phyloP scores from a whole-genome alignment of 164 flowering plant genomes.

The Houttuynia cordata region DNA sequence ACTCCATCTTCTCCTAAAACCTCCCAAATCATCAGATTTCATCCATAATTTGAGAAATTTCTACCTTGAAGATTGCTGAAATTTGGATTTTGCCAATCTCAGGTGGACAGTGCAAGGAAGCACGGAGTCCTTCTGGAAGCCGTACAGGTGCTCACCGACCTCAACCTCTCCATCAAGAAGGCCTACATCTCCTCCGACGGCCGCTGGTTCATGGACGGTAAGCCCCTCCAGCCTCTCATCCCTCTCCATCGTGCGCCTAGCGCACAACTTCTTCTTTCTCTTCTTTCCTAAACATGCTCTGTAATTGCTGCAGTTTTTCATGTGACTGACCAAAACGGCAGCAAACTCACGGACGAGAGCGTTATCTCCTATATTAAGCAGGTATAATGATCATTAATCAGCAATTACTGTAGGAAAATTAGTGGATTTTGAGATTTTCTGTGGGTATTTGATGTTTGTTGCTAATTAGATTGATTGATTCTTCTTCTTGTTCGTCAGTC shows the following conservation, averaged over 20 bases:
- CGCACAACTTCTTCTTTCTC: background rate
- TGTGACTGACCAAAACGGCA: conserved; percentile 76
- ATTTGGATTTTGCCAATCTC: background rate
- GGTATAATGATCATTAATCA: conserved; percentile 34
- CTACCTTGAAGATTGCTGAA: background rate
- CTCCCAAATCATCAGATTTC: background rate
- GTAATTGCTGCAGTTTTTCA: conserved; percentile 58
- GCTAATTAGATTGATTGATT: background rate
- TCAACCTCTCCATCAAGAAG: conserved; percentile 56
- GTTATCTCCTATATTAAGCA: conserved; percentile 65
- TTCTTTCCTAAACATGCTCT: too few species aligned
- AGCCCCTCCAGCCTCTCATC: background rate
- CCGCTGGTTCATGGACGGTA: conserved; percentile 98
- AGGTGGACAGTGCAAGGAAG: conserved; percentile 27
- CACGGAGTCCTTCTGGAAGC: conserved; percentile 65
- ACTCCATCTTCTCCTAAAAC: conserved; percentile 21
- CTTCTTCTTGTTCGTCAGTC: conserved; percentile 38
- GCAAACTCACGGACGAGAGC: conserved; percentile 69
- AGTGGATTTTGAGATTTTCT: background rate
- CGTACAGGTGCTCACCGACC: conserved; percentile 78
- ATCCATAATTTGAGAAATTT: too few species aligned
- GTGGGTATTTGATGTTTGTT: background rate
- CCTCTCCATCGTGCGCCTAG: background rate
- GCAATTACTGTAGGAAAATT: background rate
- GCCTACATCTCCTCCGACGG: conserved; percentile 96